These are phyloP conservation scores for Fusarium phyllophilum DNA, from an alignment of 2,329 filamentous ascomycete genomes.

Conservation along the genomic window DNA sequence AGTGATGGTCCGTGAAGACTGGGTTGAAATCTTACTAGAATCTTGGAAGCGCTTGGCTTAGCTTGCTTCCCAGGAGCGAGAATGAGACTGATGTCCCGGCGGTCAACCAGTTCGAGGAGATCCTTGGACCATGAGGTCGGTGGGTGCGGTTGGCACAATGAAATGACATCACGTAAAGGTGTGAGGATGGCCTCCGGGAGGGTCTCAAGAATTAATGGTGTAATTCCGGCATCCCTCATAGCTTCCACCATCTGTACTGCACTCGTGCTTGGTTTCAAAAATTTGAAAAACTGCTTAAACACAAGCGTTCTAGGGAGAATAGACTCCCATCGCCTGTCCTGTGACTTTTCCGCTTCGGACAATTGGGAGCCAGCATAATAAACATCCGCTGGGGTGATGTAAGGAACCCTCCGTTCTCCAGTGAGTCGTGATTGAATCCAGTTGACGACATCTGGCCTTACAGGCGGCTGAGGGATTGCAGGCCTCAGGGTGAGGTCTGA, in stretches of 20 bases:
- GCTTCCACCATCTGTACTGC: constrained; percentile 75
- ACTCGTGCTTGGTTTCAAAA: constrained; percentile 61
- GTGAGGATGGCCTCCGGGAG: constrained; percentile 86
- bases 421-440: constrained; percentile 64
- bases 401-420: constrained; percentile 49
- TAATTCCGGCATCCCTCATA: constrained; percentile 77
- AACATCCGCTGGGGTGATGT: constrained; percentile 57
- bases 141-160: constrained; percentile 84
- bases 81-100: constrained; percentile 81
- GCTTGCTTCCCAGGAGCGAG: constrained; percentile 56
- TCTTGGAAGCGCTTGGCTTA: constrained; percentile 49
- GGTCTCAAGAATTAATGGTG: constrained; percentile 75
- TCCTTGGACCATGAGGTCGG: constrained; percentile 78
- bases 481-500: constrained; percentile 48
- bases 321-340: constrained; percentile 55
- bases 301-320: constrained; percentile 75
- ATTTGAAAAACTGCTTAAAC: constrained; percentile 73
- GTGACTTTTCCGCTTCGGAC: constrained; percentile 48
- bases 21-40: constrained; percentile 52
- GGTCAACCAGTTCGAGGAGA: constrained; percentile 79
- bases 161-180: constrained; percentile 84
- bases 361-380: constrained; percentile 54
- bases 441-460: constrained; percentile 57
- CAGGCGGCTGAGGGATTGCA: constrained; percentile 48
- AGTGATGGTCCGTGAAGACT: constrained; percentile 25